Conservation (phyloP, 306 rosid genomes). For the Castanea sativa region DNA sequence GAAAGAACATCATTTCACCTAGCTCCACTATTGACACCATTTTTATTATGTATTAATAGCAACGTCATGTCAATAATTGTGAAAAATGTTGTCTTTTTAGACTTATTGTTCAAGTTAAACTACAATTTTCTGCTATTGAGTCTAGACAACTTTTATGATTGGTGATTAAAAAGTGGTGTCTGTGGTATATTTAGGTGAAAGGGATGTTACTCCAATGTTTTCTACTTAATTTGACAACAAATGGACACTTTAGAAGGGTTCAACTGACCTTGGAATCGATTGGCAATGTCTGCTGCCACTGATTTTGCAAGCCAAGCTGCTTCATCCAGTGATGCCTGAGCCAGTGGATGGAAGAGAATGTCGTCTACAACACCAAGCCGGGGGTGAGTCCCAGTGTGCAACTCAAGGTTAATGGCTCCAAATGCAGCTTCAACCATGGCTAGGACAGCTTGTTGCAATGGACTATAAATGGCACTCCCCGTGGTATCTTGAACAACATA, state of each 20-base stretch:
- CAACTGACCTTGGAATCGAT: conserved; percentile 55
- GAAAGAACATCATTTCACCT: no score
- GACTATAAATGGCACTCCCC: conserved; percentile 68
- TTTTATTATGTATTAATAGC: no score
- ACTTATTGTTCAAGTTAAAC: no score
- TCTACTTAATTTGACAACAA: background rate
- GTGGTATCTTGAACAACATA: conserved; percentile 60
- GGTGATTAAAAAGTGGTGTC: no score
- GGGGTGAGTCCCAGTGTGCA: conserved; percentile 79
- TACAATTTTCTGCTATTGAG: no score
- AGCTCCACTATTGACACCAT: no score
- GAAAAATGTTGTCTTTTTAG: no score
- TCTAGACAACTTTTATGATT: no score
- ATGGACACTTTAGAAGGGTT: background rate
- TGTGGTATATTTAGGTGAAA: no score
- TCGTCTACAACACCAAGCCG: conserved; percentile 78
- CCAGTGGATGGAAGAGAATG: conserved; percentile 80
- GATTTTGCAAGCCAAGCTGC: conserved; percentile 87
- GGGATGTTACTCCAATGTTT: background rate
- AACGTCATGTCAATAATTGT: no score
- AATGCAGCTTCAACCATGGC: conserved; percentile 81
- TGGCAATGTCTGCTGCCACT: conserved; percentile 66
- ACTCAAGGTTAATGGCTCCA: conserved; percentile 54
- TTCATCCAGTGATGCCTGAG: conserved; percentile 56
- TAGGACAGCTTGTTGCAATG: conserved; percentile 61